Conservation (phyloP, 2,329 filamentous ascomycete species). For the Setomelanomma holmii region DNA sequence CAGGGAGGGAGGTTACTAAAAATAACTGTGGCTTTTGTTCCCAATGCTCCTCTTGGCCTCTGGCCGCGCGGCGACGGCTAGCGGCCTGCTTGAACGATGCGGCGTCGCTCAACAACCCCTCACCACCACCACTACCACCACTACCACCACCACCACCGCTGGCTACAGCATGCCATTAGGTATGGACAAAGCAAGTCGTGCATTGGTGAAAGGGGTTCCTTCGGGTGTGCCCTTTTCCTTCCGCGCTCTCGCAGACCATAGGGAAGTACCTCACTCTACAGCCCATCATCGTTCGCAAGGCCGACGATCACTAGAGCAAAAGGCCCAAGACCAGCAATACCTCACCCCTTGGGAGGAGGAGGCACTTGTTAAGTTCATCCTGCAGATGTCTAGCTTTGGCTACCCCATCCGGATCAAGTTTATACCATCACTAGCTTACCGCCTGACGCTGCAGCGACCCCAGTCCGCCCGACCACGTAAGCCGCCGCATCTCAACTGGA, state of each 20-base stretch:
- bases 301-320: constrained; percentile 17
- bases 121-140: no score
- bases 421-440: constrained; percentile 22
- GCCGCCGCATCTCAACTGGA: constrained; percentile 26
- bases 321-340: constrained; percentile 38
- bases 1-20: constrained; percentile 7
- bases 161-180: no score
- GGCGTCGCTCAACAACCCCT: no score
- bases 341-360: constrained; percentile 38
- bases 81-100: no score
- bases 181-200: constrained; percentile 12
- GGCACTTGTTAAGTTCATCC: constrained; percentile 26
- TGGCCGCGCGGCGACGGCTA: no score
- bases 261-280: constrained; percentile 30
- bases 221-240: constrained; percentile 4
- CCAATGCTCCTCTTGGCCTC: no score
- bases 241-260: no score
- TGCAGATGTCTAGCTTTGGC: constrained; percentile 24
- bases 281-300: constrained; percentile 29
- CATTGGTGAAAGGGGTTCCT: constrained; percentile 16
- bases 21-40: no score
- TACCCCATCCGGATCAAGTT: constrained; percentile 24
- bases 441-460: constrained; percentile 12
- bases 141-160: no score
- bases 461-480: constrained; percentile 10